Percentiles rank a stretch among this genome's conserved stretches.
Conservation (phyloP, 2,329 filamentous ascomycete species). For the Exophiala bonariae region DNA sequence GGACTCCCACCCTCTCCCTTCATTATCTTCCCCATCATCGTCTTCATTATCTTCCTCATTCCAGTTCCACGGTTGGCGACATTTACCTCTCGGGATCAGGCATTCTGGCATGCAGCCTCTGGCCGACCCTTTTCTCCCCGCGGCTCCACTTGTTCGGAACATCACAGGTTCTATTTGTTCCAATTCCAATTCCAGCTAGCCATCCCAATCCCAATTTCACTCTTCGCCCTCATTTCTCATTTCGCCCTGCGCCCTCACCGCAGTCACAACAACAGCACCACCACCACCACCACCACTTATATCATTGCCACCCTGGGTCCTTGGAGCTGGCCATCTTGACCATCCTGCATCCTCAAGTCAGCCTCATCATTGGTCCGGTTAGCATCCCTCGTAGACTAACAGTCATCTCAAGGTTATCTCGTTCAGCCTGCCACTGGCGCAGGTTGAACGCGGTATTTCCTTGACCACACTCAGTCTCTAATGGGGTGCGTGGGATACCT, state of each 20-base stretch:
- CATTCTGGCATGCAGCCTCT: conserved; percentile 17
- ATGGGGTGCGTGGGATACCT: conserved; percentile 27
- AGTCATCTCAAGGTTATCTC: conserved; percentile 28
- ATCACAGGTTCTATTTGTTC: background rate
- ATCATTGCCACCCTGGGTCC: background rate
- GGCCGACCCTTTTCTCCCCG: conserved; percentile 23
- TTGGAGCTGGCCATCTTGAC: conserved; percentile 21
- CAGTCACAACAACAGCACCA: conserved; percentile 13
- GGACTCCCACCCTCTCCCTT: no score
- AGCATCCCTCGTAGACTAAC: conserved; percentile 28
- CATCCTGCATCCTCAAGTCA: conserved; percentile 19
- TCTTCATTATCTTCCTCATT: no score
- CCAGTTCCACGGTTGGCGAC: no score
- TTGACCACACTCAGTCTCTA: conserved; percentile 25
- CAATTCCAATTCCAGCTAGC: background rate
- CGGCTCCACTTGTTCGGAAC: conserved; percentile 22
- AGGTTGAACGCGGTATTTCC: conserved; percentile 28
- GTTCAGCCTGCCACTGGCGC: conserved; percentile 24
- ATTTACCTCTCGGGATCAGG: background rate
- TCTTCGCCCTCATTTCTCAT: background rate
- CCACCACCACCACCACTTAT: conserved; percentile 4
- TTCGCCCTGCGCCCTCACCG: conserved; percentile 3
- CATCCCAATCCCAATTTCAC: background rate
- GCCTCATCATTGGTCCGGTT: conserved; percentile 24
- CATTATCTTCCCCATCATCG: no score